These are phyloP conservation scores for Penicillium sp. DNA, from an alignment of 2,329 filamentous ascomycete species.

Conservation along the genomic window DNA sequence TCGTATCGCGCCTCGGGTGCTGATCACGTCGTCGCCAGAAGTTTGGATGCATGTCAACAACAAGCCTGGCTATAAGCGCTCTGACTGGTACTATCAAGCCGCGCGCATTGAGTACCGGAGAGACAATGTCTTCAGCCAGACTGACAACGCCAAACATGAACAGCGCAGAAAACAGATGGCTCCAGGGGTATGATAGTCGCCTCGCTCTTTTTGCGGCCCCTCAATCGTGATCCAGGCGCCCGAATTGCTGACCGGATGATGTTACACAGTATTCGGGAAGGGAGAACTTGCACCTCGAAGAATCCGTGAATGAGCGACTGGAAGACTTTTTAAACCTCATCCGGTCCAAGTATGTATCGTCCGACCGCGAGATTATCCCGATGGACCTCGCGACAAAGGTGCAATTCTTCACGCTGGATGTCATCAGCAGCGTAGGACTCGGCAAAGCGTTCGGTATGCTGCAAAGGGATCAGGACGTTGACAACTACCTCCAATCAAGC, in stretches of 20 bases:
- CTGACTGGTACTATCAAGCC: conserved; percentile 21
- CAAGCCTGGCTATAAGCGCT: conserved; percentile 23
- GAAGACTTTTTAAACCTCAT: conserved; percentile 53
- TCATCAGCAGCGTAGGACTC: conserved; percentile 57
- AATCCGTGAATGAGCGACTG: conserved; percentile 52
- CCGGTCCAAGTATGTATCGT: conserved; percentile 48
- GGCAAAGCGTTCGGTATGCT: conserved; percentile 54
- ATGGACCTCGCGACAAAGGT: conserved; percentile 53
- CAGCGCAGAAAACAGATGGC: conserved; percentile 24
- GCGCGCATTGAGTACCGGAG: conserved; percentile 18
- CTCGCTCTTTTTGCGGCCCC: background rate
- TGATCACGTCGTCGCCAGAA: conserved; percentile 22
- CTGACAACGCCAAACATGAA: conserved; percentile 19
- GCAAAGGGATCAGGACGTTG: conserved; percentile 47
- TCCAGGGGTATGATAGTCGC: conserved; percentile 17
- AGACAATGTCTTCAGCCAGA: conserved; percentile 24
- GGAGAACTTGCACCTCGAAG: conserved; percentile 56
- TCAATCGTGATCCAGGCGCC: background rate
- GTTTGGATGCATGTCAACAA: conserved; percentile 25
- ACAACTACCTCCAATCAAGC: conserved; percentile 40
- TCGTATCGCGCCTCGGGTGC: conserved; percentile 18
- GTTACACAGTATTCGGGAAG: conserved; percentile 52
- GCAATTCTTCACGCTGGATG: conserved; percentile 59
- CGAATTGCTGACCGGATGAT: background rate
- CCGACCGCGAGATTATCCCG: conserved; percentile 26